A percentile compares a stretch with the other conserved stretches of the same genome.
Conservation (phyloP, 768 basidiomycete species). For the Udeniomyces megalosporus region DNA sequence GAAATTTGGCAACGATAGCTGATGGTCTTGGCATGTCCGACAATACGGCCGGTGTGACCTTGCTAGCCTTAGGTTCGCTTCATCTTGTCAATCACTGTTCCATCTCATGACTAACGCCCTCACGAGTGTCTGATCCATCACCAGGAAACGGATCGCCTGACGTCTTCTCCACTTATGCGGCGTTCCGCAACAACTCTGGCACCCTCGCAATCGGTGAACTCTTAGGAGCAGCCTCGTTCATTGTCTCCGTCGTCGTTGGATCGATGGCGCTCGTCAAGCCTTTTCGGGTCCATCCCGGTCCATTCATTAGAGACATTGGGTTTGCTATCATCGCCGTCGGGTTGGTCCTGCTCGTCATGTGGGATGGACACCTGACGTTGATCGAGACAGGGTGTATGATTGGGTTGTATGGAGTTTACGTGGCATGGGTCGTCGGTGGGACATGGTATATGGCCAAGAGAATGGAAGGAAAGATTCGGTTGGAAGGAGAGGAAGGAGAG, state of each 20-base stretch:
- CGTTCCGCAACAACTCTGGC: slow-evolving; percentile 70
- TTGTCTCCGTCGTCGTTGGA: slow-evolving; percentile 88
- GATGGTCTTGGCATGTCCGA: slow-evolving; percentile 73
- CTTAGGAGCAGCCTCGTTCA: slow-evolving; percentile 86
- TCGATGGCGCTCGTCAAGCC: slow-evolving; percentile 96
- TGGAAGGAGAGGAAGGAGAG: slow-evolving; percentile 46
- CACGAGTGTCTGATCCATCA: too few species aligned
- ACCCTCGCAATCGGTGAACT: slow-evolving; percentile 87
- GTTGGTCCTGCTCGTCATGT: slow-evolving; percentile 59
- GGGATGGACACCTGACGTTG: slow-evolving; percentile 51
- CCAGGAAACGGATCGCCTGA: slow-evolving; percentile 26
- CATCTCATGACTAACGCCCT: too few species aligned
- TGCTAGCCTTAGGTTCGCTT: slow-evolving; percentile 58
- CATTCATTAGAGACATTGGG: slow-evolving; percentile 83
- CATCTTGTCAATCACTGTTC: too few species aligned
- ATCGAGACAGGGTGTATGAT: slow-evolving; percentile 64
- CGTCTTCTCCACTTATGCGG: slow-evolving; percentile 61
- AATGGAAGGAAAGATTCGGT: slow-evolving; percentile 34
- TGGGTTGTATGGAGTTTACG: slow-evolving; percentile 60
- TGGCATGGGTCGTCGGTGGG: slow-evolving; percentile 51
- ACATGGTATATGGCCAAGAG: slow-evolving; percentile 37
- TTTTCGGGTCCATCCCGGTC: slow-evolving; percentile 60
- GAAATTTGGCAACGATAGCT: slow-evolving; percentile 81
- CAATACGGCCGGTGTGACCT: slow-evolving; percentile 87
- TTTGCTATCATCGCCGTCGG: slow-evolving; percentile 76